Evolutionary conservation across 2,329 filamentous ascomycete genomes (phyloP), one percentile per base, ranked within the genome.

Genomic region (Triangularia verruculosa): DNA sequence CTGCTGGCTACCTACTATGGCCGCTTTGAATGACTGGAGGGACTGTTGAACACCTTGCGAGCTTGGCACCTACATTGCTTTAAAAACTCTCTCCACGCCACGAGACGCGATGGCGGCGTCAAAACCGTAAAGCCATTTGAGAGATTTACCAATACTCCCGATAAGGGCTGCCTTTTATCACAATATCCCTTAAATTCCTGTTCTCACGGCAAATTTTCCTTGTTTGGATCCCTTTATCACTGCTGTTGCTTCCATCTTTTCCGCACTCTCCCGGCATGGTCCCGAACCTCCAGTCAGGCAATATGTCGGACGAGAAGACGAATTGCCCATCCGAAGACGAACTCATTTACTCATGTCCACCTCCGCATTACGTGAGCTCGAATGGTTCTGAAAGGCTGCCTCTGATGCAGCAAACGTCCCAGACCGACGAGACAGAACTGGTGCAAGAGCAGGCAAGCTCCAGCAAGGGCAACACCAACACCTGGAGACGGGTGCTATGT

Each of bases 401-500:
- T 28, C 9, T 9, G 27, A 28, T 9, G 27, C 9, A 4, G 9
- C 27, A 28, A 5, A 13, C 55, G 43, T 43, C 53, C 58, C 32
- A 60, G 54, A 54, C 25, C 61, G 61, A 32, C 58, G 60, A 17
- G 39, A 64, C 57, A 62, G 61, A 25, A 60, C 22, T 28, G 17
- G 39, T 53, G 32, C 58, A 60, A 51, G 39, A 60, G n/a, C n/a
- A n/a, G 47, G 58, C 15, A 60, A 53, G 53, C 39, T 25, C 20
- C 53, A 60, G 58, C 39, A 60, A 60, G 58, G 39, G 58, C 11
- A 60, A 43, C 39, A 60, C 58, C 58, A 60, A 22, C 34, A 52
- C 53, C 34, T 60, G 58, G 39, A 47, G 58, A 51, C 58, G 58
- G 34, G 58, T 20, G 58, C 58, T 60, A 53, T 20, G 58, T 43